Evolutionary conservation across 2,329 filamentous ascomycete species (phyloP).

Genomic region (Fusarium siculi): DNA sequence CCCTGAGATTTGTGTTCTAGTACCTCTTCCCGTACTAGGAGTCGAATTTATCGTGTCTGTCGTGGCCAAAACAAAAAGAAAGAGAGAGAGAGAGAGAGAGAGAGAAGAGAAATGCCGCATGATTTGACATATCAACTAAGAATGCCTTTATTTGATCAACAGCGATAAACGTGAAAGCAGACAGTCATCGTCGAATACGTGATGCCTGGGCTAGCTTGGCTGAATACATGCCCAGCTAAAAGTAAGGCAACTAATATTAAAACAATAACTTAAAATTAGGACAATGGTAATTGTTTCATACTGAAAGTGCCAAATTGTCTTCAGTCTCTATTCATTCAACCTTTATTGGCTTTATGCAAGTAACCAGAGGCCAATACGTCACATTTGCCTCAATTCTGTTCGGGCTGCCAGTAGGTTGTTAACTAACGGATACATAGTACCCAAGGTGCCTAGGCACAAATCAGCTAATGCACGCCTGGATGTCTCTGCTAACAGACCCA

Average conservation of each 20-base stretch:
- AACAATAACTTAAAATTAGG: not conserved
- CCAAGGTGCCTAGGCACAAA: not conserved
- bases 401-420: not conserved
- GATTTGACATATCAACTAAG: not conserved
- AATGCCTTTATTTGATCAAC: not conserved
- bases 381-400: not conserved
- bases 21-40: too few species aligned
- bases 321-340: not conserved
- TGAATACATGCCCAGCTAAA: not conserved
- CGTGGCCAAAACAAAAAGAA: not conserved
- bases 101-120: not conserved
- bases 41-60: not conserved
- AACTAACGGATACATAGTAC: not conserved
- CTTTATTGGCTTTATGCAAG: not conserved
- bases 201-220: not conserved
- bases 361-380: not conserved
- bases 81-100: too few species aligned
- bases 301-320: not conserved
- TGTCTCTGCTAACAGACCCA: slow-evolving; percentile 7
- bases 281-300: not conserved
- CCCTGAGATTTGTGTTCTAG: not conserved
- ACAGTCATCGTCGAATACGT: not conserved
- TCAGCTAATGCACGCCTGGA: not conserved
- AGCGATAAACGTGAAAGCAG: not conserved
- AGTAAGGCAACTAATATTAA: not conserved